A percentile compares a stretch with the other conserved stretches of the same genome.
phyloP scores from a whole-genome alignment of 768 basidiomycete species.

The Melanogaster broomeanus region DNA sequence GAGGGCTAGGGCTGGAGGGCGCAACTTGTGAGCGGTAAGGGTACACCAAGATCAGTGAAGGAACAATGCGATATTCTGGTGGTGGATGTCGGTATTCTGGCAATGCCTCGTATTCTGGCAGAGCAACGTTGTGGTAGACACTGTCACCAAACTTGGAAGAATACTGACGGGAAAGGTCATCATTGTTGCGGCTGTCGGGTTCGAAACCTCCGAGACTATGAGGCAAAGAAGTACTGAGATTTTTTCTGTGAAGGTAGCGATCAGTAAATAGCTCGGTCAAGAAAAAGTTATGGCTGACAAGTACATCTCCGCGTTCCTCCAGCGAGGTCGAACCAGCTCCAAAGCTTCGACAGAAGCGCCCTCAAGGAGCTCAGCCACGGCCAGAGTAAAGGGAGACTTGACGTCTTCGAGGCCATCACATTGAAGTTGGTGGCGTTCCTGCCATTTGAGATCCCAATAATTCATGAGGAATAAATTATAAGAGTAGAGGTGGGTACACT shows the following conservation, averaged over 20 bases:
- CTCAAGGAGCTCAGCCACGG: constrained; percentile 34
- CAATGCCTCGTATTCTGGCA: constrained; percentile 13
- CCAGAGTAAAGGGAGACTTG: constrained; percentile 28
- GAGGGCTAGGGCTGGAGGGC: constrained; percentile 11
- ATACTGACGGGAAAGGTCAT: constrained; percentile 4
- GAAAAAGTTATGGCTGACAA: constrained; percentile 30
- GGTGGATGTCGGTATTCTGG: constrained; percentile 14
- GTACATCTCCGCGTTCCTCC: constrained; percentile 35
- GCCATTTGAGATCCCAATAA: constrained; percentile 58
- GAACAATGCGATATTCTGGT: constrained; percentile 13
- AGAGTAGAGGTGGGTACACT: too few species aligned
- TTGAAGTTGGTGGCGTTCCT: constrained; percentile 38
- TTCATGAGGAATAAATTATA: too few species aligned
- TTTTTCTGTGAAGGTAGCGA: constrained; percentile 22
- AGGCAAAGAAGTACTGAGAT: constrained; percentile 30
- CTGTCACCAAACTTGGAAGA: constrained; percentile 9
- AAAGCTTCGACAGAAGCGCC: constrained; percentile 27
- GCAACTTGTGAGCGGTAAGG: constrained; percentile 10
- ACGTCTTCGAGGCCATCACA: constrained; percentile 24
- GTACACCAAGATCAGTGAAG: constrained; percentile 11
- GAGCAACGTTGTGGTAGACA: constrained; percentile 3
- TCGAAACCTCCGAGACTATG: constrained; percentile 24
- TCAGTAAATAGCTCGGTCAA: constrained; percentile 36
- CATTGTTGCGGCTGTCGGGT: constrained; percentile 13
- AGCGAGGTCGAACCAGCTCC: constrained; percentile 27